Base-by-base conservation (phyloP, 83 land plant species). In the Diphasiastrum complanatum region DNA sequence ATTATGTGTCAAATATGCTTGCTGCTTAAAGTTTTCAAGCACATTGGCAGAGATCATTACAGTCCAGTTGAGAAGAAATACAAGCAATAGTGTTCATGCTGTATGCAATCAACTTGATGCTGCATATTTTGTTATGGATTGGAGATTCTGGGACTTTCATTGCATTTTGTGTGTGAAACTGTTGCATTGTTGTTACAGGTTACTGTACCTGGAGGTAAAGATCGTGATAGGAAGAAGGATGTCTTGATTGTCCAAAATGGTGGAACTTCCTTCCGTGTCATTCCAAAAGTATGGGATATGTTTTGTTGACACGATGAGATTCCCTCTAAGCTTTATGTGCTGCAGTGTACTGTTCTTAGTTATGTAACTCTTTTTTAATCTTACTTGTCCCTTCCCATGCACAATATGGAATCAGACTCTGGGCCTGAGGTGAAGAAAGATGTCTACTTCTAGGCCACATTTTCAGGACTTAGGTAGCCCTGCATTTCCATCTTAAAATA, bases 191-290 rank as follows among this genome's bases (percentile, higher is more conserved):
- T 40, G 43, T 22, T 25, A 38, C 71, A 92, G 98, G 83, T 85
- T 31, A 81, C 77, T 28, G 79, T 76, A 41, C 80, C 85, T 34
- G 84, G 75, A 77, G 97, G 97, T 56, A 77, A 68, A 65, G 65
- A 83, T 2, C 72, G 96, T 65, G 85, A 92, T 47, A 75, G 96
- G 60, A 83, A 58, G 61, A 57, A 74, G 31, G 97, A 92, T 61
- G 43, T 79, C 10, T 78, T 92, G 23, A 81, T 83, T 26, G 76
- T 88, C 45, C 90, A 85, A 26, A 96, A 92, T 60, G 76, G 77
- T 37, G 97, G 97, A 34, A 81, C 59, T 43, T 72, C 87, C 38
- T 92, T 92, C 73, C 85, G 72, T 49, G 75, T 92, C 31, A 86
- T 85, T 55, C 83, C 80, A 37, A 8, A 53, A 65, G 97, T 88